Conservation (phyloP, 768 basidiomycete genomes). For the Exidia glandulosa region DNA sequence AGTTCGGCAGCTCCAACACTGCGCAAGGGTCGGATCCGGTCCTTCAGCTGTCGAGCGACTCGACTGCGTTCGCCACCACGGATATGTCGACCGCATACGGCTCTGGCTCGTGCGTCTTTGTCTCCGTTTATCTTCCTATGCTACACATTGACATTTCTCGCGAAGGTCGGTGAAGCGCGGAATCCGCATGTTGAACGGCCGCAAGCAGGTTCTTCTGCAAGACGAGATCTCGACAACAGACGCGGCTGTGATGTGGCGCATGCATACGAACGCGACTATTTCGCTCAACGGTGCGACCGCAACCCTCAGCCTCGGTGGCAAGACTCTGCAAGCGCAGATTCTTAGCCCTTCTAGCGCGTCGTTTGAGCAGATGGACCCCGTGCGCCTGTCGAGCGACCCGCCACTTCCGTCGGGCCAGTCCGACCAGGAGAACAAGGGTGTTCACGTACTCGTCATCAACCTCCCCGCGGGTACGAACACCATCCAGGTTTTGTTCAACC, state of each 20-base stretch:
- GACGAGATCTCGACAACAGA: constrained; percentile 68
- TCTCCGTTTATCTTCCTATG: not conserved
- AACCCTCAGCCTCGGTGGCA: constrained; percentile 57
- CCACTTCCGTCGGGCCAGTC: constrained; percentile 42
- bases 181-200: constrained; percentile 66
- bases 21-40: constrained; percentile 81
- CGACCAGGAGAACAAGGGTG: constrained; percentile 69
- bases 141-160: constrained; percentile 8
- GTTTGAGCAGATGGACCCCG: constrained; percentile 47
- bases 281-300: constrained; percentile 47
- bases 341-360: constrained; percentile 58
- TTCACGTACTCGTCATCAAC: constrained; percentile 67
- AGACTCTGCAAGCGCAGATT: constrained; percentile 56
- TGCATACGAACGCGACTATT: constrained; percentile 90
- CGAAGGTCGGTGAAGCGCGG: constrained; percentile 67
- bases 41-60: constrained; percentile 43
- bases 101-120: constrained; percentile 1
- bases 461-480: constrained; percentile 55
- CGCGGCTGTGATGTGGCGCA: constrained; percentile 71
- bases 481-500: constrained; percentile 81
- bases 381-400: constrained; percentile 50
- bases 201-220: constrained; percentile 83
- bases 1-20: constrained; percentile 42
- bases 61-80: constrained; percentile 70
- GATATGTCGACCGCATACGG: constrained; percentile 67